Base-by-base conservation (phyloP, 164 flowering plant genomes). In the Vitis rotundifolia region DNA sequence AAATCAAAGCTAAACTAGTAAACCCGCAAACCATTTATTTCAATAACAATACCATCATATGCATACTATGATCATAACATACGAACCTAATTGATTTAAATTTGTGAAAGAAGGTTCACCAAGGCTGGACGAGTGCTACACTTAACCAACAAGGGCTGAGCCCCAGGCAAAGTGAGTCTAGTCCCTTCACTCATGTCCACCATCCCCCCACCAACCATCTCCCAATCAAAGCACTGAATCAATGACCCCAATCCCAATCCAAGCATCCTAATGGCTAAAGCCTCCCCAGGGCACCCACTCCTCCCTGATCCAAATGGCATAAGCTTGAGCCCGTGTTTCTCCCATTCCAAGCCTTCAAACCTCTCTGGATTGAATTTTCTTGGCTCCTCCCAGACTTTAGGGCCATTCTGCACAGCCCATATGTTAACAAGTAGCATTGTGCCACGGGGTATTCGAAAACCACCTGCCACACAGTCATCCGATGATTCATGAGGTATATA, bases 141-240 rank as follows among this genome's bases (percentile, higher is more conserved):
- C 57, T 56, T 75, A 0, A 81, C 83, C 44, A 59, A 18, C 70
- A 83, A 68, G 2, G 85, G 80, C 7, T 44, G 49, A 51, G 73
- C 78, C 49, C 62, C 84, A 8, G 82, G 80, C 81, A 79, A 18
- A 3, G 82, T 75, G 10, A 78, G 63, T 8, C 84, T 87, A 9
- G 59, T 0, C 10, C 80, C 84, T 66, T 81, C 86, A 0, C 26
- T 73, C 87, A 84, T 75, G 15, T 86, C 89, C 64, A 82, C 76
- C 77, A 70, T 52, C 14, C 79, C 82, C 19, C 77, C 65, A 0
- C 81, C 74, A 22, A 73, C 22, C n/a, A 76, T 76, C 14, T 76
- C 77, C 89, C 89, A 86, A 56, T 84, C 86, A 64, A 86, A 84
- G 70, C 87, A 86, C 59, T 86, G 86, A 49, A 82, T 68, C 10